These are phyloP conservation scores for Letharia columbiana DNA, from an alignment of 495 filamentous ascomycete species.

Conservation along the genomic window DNA sequence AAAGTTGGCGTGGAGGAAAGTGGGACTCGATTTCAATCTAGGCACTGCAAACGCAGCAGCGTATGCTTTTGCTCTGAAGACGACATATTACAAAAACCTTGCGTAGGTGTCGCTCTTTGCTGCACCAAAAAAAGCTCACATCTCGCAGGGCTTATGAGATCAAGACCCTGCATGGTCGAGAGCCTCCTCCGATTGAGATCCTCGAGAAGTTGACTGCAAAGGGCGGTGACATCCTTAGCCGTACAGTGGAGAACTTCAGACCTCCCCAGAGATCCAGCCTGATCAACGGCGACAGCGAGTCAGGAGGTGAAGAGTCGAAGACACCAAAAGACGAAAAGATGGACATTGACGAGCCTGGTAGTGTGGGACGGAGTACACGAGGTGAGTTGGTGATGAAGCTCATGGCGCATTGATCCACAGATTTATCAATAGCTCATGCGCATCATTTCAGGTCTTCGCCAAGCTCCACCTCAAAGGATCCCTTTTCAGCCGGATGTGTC, in stretches of 20 bases:
- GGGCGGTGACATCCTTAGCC: constrained; percentile 63
- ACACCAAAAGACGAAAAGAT: constrained; percentile 57
- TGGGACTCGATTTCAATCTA: constrained; percentile 57
- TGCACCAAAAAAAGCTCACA: constrained; percentile 1
- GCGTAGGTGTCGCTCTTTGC: constrained; percentile 36
- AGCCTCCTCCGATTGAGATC: constrained; percentile 74
- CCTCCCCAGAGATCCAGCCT: constrained; percentile 27
- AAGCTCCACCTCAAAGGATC: constrained; percentile 67
- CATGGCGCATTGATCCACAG: not conserved
- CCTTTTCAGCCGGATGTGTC: constrained; percentile 73
- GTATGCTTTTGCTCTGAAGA: constrained; percentile 68
- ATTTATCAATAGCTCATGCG: not conserved
- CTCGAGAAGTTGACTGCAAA: constrained; percentile 68
- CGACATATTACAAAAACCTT: constrained; percentile 73
- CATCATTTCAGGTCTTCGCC: constrained; percentile 47
- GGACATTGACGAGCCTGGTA: constrained; percentile 49
- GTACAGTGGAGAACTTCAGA: constrained; percentile 64
- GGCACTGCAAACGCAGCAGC: constrained; percentile 57
- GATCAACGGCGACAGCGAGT: constrained; percentile 41
- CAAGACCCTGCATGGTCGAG: constrained; percentile 55
- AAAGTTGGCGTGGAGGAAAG: constrained; percentile 67
- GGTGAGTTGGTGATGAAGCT: constrained; percentile 29
- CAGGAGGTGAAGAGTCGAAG: constrained; percentile 44
- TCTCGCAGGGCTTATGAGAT: constrained; percentile 67
- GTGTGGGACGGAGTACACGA: constrained; percentile 52